A percentile compares a stretch with the other conserved stretches of the same genome.
Conservation (phyloP, 2,329 filamentous ascomycete species). For the Teratosphaeria gauchensis region DNA sequence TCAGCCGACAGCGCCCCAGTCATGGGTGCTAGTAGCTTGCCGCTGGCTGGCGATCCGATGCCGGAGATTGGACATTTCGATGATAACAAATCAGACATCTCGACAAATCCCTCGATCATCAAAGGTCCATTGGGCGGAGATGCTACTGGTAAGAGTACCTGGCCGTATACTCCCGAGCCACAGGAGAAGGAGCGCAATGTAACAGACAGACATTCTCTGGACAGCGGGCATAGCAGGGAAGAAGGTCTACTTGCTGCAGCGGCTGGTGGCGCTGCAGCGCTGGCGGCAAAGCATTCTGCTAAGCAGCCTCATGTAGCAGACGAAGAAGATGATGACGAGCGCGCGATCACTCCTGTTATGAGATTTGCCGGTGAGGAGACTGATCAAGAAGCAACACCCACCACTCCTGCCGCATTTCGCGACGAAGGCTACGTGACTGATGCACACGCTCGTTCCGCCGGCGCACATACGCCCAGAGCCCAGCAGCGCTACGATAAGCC, state of each 20-base stretch:
- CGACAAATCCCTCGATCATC: conserved; percentile 77
- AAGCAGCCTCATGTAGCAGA: conserved; percentile 26
- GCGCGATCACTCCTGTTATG: conserved; percentile 31
- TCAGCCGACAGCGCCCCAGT: conserved; percentile 33
- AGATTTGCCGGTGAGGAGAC: conserved; percentile 4
- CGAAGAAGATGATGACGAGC: conserved; percentile 20
- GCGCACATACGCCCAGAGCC: conserved; percentile 36
- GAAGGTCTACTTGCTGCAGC: conserved; percentile 15
- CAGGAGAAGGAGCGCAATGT: conserved; percentile 2
- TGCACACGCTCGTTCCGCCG: conserved; percentile 41
- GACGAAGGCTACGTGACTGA: conserved; percentile 92
- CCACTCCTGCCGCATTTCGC: conserved; percentile 51
- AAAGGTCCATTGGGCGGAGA: conserved; percentile 60
- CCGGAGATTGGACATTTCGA: conserved; percentile 64
- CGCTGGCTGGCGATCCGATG: conserved; percentile 59
- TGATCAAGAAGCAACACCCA: conserved; percentile 26
- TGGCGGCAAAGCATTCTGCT: conserved; percentile 21
- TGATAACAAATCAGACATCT: conserved; percentile 54
- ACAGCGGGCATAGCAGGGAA: conserved; percentile 9
- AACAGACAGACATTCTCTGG: conserved; percentile 9
- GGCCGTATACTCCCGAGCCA: conserved; percentile 26
- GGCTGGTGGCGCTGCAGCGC: conserved; percentile 17
- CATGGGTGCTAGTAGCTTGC: conserved; percentile 61
- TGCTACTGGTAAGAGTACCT: conserved; percentile 40
- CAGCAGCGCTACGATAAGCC: conserved; percentile 44